Conservation (phyloP, 2,329 filamentous ascomycete genomes). For the Aureobasidium pullulans region DNA sequence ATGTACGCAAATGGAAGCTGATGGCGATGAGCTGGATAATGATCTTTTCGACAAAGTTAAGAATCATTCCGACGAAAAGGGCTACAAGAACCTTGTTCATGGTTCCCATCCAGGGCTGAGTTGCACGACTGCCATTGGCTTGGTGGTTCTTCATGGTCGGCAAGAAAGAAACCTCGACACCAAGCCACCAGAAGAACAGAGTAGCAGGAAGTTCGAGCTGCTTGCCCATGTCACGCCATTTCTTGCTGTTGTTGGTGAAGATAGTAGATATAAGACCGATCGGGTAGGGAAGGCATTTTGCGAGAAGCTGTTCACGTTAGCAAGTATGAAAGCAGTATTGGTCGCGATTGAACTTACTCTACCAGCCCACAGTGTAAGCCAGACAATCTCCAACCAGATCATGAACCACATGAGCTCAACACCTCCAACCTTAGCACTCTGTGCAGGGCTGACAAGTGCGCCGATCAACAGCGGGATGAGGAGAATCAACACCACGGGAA, state of each 20-base stretch:
- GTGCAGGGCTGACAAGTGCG: constrained; percentile 46
- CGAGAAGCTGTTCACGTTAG: constrained; percentile 38
- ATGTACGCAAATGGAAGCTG: constrained; percentile 85
- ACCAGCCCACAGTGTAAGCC: constrained; percentile 82
- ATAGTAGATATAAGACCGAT: constrained; percentile 61
- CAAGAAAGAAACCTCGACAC: constrained; percentile 75
- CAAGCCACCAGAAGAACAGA: constrained; percentile 87
- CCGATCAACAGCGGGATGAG: constrained; percentile 63
- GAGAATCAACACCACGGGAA: constrained; percentile 56
- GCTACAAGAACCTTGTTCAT: constrained; percentile 82
- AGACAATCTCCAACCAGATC: constrained; percentile 90
- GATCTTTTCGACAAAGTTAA: constrained; percentile 89
- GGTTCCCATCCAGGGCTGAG: constrained; percentile 62
- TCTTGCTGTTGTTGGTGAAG: constrained; percentile 81
- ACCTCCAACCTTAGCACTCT: constrained; percentile 53
- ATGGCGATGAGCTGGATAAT: constrained; percentile 92
- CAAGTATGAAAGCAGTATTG: constrained; percentile 15
- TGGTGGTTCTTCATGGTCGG: constrained; percentile 69
- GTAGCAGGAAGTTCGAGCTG: constrained; percentile 79
- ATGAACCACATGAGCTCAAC: constrained; percentile 84
- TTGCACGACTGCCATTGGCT: constrained; percentile 43
- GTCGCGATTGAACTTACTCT: constrained; percentile 31
- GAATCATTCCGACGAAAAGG: constrained; percentile 67
- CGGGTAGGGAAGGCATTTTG: constrained; percentile 56
- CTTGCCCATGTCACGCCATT: constrained; percentile 84